Evolutionary conservation across 2,329 filamentous ascomycete species (phyloP).

Genomic region (Didymella glomerata): DNA sequence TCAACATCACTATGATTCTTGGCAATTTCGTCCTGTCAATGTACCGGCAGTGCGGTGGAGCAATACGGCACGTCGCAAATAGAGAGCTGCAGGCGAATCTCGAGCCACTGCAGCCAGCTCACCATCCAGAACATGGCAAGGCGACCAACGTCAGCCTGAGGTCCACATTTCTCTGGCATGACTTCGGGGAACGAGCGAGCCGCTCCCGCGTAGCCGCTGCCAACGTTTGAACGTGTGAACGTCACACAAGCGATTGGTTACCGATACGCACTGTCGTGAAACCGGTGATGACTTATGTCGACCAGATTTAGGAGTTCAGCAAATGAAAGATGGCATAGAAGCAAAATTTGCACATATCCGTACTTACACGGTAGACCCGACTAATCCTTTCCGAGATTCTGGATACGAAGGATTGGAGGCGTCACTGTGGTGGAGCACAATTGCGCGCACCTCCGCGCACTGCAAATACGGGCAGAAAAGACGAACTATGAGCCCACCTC

Average conservation of each 20-base stretch:
- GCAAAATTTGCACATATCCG: slow-evolving; percentile 19
- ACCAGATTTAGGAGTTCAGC: neutral
- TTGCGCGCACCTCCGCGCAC: slow-evolving; percentile 20
- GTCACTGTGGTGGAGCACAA: slow-evolving; percentile 1
- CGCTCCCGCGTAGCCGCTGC: slow-evolving; percentile 22
- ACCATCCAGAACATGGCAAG: slow-evolving; percentile 9
- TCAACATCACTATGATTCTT: neutral
- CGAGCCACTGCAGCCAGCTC: slow-evolving; percentile 8
- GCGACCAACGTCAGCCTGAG: slow-evolving; percentile 5
- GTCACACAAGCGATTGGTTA: slow-evolving; percentile 14
- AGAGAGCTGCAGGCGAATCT: slow-evolving; percentile 5
- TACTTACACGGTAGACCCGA: slow-evolving; percentile 8
- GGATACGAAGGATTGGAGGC: slow-evolving; percentile 6
- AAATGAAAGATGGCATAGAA: slow-evolving; percentile 9
- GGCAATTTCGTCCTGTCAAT: slow-evolving; percentile 1
- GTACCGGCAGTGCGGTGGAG: slow-evolving; percentile 1
- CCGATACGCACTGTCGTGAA: slow-evolving; percentile 8
- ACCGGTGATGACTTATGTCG: slow-evolving; percentile 6
- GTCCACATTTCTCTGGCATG: slow-evolving; percentile 3
- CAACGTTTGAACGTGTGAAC: slow-evolving; percentile 3
- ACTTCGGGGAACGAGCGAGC: slow-evolving; percentile 13
- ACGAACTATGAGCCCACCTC: neutral
- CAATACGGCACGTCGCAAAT: slow-evolving; percentile 15
- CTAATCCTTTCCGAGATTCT: neutral
- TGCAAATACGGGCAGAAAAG: neutral